Base-by-base conservation (phyloP, 768 basidiomycete species). In the Phylloporus sp. region DNA sequence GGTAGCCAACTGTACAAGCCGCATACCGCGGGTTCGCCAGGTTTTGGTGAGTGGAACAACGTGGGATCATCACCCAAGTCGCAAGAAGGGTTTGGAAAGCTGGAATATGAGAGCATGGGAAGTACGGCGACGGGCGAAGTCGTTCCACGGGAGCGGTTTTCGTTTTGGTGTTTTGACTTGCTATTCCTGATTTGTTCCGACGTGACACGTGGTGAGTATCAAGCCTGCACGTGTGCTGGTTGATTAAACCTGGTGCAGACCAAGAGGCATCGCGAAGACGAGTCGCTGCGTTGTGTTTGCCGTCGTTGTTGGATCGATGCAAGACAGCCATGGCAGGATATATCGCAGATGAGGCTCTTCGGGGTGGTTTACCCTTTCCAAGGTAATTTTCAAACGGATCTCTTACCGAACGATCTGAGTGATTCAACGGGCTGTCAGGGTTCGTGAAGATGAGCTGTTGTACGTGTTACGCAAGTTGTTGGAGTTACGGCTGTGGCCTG, bases 101-200 rank as follows among this genome's bases (percentile, higher is more conserved):
- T 77, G 44, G 72, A 74, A 32, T 54, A 69, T 45, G 71, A 73
- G 47, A 68, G 26, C 65, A 57, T 76, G 29, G 89, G 88, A 12
- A 85, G 79, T 29, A 91, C 90, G 3, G 79, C 79, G 34, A 67
- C 71, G 10, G 80, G 80, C 0, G 63, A 70, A 13, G 65, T 81
- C 22, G 71, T 86, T 26, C 85, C 87, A 2, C 73, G 92, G 34
- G 93, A 95, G 65, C 77, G 91, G 8, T 95, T 95, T 64, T 85
- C 89, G 7, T 94, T 91, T 71, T 95, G 92, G 92, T 93, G 89
- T 63, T 86, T 95, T 50, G 92, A 95, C 60, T 71, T 94, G 11
- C 65, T 95, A 29, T 94, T 95, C 67, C 64, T 88, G 56, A 75
- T 94, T 27, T 94, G 89, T 59, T 87, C 88, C 0, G 72, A 84